These are phyloP conservation scores for Berberis vulgaris DNA, from an alignment of 164 flowering plant genomes.

Conservation along the genomic window DNA sequence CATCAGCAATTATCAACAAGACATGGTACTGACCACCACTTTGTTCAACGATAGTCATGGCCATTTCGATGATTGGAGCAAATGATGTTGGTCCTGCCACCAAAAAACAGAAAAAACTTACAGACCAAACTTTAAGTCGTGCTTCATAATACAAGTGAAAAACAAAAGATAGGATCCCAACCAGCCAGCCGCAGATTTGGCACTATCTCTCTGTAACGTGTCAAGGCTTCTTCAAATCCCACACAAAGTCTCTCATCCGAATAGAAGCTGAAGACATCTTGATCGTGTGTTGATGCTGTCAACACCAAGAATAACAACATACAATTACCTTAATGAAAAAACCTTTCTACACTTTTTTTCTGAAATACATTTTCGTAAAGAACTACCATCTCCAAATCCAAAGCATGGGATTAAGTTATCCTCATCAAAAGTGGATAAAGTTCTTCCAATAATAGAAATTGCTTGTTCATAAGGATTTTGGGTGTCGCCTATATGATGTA, in stretches of 20 bases:
- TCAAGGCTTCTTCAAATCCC: conserved; percentile 51
- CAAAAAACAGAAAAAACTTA: neutral
- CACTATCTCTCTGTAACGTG: conserved; percentile 47
- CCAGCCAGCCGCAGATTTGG: conserved; percentile 55
- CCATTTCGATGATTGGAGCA: conserved; percentile 90
- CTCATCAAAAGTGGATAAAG: conserved; percentile 59
- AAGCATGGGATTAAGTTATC: conserved; percentile 67
- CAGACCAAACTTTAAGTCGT: neutral
- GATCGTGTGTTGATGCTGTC: conserved; percentile 72
- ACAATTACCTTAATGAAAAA: conserved; percentile 2
- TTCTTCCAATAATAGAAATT: conserved; percentile 62
- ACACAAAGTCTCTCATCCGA: conserved; percentile 35
- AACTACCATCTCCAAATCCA: conserved; percentile 70
- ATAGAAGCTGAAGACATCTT: conserved; percentile 55
- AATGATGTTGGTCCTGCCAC: conserved; percentile 91
- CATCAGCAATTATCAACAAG: conserved; percentile 90
- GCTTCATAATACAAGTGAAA: neutral
- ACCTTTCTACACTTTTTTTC: neutral
- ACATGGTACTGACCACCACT: conserved; percentile 97
- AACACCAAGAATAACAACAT: conserved; percentile 9
- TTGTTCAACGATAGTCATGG: conserved; percentile 73
- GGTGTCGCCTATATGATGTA: conserved; percentile 47
- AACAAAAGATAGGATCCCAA: conserved; percentile 9
- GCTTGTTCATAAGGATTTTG: conserved; percentile 67
- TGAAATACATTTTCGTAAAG: neutral